Evolutionary conservation across 768 basidiomycete species (phyloP), one percentile per base, ranked within the genome.

Genomic region (Tulasnella sp.): DNA sequence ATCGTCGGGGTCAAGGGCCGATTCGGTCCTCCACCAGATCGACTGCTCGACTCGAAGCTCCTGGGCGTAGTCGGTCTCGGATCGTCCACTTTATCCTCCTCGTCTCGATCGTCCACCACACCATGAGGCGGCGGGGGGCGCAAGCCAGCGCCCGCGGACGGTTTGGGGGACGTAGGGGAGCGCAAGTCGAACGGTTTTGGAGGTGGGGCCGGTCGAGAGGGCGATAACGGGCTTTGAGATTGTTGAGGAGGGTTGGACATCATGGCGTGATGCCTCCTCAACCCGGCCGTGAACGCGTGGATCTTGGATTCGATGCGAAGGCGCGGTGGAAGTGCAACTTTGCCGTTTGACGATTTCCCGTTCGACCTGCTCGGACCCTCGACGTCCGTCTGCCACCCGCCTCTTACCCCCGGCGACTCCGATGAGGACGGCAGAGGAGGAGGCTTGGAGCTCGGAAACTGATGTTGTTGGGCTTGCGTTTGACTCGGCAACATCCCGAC

Each of bases 241-340:
- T 59, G 52, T 69, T n/a, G 47, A 1, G 59, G 39, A 5, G 71
- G 71, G 17, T 64, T 37, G 17, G 59, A 36, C 34, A 72, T n/a
- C 32, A 36, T 32, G 16, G 29, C 34, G 62, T 63, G 64, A 34
- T 72, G 52, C 40, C 41, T 65, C 26, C 59, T 59, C 39, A 72
- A 32, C 5, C 62, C 62, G 19, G 62, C 34, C 22, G 71, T 64
- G 62, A 72, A 72, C 29, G 71, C 71, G 8, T 72, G 71, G 16
- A 72, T 16, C 62, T 42, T 72, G 71, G 71, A 71, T n/a, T 71
- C 47, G 59, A 71, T 71, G n/a, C 41, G 52, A 5, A 44, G 35
- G 52, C 69, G 69, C 6, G 69, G 69, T 32, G 12, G 12, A 29
- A 64, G 26, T 41, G 44, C 35, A 22, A 44, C 67, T 35, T 69